A percentile compares a stretch with the other conserved stretches of the same genome.
Evolutionary conservation across 495 filamentous ascomycete genomes (phyloP).

Genomic region (Trichoderma asperelloides): DNA sequence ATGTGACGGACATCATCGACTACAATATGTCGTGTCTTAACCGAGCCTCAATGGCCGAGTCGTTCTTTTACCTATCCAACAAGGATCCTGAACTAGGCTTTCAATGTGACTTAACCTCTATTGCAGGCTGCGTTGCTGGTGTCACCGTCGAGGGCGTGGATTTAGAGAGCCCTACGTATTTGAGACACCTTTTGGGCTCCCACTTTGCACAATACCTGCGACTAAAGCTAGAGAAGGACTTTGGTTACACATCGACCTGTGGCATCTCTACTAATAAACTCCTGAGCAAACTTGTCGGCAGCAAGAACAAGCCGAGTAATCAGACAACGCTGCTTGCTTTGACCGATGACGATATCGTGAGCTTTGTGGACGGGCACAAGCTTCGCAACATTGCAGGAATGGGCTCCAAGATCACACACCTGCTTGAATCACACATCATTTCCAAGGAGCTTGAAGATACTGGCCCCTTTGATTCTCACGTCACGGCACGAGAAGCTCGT

Average conservation of each 20-base stretch:
- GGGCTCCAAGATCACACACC: conserved; percentile 65
- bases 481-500: conserved; percentile 61
- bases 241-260: conserved; percentile 78
- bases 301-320: conserved; percentile 71
- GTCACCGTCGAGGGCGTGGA: not conserved
- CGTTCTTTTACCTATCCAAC: conserved; percentile 73
- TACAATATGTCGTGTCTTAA: conserved; percentile 72
- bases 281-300: conserved; percentile 76
- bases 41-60: conserved; percentile 46
- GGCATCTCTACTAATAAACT: conserved; percentile 81
- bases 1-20: conserved; percentile 75
- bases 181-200: conserved; percentile 56
- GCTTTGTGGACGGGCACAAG: conserved; percentile 67
- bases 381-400: conserved; percentile 83
- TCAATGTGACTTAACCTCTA: conserved; percentile 55
- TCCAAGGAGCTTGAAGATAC: conserved; percentile 28
- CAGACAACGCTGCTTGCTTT: conserved; percentile 76
- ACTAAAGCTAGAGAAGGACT: conserved; percentile 59
- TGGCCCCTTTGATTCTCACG: conserved; percentile 30
- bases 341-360: conserved; percentile 38
- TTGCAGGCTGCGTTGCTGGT: conserved; percentile 29
- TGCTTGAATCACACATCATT: conserved; percentile 55
- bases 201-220: conserved; percentile 70
- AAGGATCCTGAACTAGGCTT: conserved; percentile 75
- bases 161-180: conserved; percentile 27